These are phyloP conservation scores for Rheum nobile DNA, from an alignment of 148 eudicot species.

Conservation along the genomic window DNA sequence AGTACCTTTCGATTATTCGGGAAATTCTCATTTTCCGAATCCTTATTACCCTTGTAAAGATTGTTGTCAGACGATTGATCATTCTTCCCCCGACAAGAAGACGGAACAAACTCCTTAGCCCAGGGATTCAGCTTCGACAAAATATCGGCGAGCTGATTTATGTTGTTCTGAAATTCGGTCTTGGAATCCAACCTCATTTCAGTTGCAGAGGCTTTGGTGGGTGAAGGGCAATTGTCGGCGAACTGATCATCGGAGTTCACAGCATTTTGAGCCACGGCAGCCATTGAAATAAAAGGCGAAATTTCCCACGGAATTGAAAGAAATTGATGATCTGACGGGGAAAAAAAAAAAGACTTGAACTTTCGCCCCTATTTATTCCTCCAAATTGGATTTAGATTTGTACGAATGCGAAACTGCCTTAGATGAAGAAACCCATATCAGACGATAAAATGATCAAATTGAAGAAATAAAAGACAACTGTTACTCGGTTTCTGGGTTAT, in stretches of 20 bases:
- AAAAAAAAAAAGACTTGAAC: background rate
- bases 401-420: background rate
- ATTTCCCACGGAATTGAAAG: background rate
- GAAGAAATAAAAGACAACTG: background rate
- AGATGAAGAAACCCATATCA: too few relatives aligned
- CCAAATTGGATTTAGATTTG: background rate
- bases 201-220: constrained; percentile 26
- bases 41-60: constrained; percentile 29
- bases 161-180: constrained; percentile 55
- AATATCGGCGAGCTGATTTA: constrained; percentile 66
- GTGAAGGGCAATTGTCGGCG: constrained; percentile 18
- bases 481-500: background rate
- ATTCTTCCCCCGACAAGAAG: constrained; percentile 27
- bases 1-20: constrained; percentile 57
- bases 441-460: background rate
- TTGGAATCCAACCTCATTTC: constrained; percentile 25
- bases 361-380: background rate
- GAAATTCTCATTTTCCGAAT: constrained; percentile 28
- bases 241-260: constrained; percentile 30
- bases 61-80: constrained; percentile 12
- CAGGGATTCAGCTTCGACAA: constrained; percentile 67
- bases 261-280: constrained; percentile 31
- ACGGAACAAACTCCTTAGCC: constrained; percentile 77
- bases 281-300: constrained; percentile 17
- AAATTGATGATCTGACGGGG: background rate